A percentile compares a stretch with the other conserved stretches of the same genome.
Evolutionary conservation across 2,329 filamentous ascomycete genomes (phyloP).

Genomic region (Aspergillus latus): DNA sequence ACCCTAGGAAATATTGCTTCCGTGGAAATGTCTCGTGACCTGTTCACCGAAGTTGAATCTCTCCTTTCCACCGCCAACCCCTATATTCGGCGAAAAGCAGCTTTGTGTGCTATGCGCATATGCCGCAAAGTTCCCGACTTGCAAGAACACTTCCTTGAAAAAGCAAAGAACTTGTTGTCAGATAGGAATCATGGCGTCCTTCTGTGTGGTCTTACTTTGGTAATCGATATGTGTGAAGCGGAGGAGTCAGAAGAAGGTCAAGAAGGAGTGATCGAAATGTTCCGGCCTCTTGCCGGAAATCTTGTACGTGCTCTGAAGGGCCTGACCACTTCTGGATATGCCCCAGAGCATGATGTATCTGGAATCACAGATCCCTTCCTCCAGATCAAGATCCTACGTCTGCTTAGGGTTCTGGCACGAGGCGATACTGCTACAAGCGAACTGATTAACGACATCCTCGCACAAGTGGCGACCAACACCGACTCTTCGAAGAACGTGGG

Average conservation of each 20-base stretch:
- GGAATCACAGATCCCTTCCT: slow-evolving; percentile 97
- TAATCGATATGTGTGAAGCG: slow-evolving; percentile 88
- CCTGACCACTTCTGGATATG: slow-evolving; percentile 91
- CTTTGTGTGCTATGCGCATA: slow-evolving; percentile 98
- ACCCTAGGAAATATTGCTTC: slow-evolving; percentile 97
- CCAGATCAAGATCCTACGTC: slow-evolving; percentile 89
- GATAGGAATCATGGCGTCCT: slow-evolving; percentile 96
- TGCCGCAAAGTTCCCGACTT: slow-evolving; percentile 96
- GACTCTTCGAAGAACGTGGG: slow-evolving; percentile 98
- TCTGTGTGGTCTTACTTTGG: slow-evolving; percentile 85
- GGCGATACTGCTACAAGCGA: slow-evolving; percentile 88
- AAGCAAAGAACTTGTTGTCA: slow-evolving; percentile 80
- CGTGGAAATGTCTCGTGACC: slow-evolving; percentile 94
- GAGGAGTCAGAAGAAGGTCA: slow-evolving; percentile 89
- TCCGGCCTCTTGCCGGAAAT: slow-evolving; percentile 78
- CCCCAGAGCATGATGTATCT: slow-evolving; percentile 96
- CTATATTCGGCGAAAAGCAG: slow-evolving; percentile 96
- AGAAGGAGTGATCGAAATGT: slow-evolving; percentile 85
- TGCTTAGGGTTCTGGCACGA: slow-evolving; percentile 81
- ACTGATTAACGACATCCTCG: slow-evolving; percentile 97
- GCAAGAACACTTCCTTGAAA: slow-evolving; percentile 95
- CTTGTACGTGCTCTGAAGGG: slow-evolving; percentile 90
- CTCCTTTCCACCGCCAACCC: slow-evolving; percentile 91
- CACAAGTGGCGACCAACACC: slow-evolving; percentile 96
- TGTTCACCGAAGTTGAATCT: slow-evolving; percentile 93